A percentile compares a stretch with the other conserved stretches of the same genome.
Conservation (phyloP, 805 yeast species). For the Candida railenensis region DNA sequence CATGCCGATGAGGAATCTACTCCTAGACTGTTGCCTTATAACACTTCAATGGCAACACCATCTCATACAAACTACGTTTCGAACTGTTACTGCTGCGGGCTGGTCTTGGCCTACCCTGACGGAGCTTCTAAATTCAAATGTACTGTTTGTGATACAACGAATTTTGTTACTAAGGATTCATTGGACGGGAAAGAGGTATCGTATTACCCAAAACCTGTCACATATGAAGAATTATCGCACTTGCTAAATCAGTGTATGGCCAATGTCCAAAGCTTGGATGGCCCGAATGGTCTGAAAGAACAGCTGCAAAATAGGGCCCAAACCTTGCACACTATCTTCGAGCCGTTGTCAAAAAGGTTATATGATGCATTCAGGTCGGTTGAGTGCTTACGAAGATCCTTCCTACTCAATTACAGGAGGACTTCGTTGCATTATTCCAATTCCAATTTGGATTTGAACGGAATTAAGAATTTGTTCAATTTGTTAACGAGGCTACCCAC, state of each 20-base stretch:
- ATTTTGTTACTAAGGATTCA: constrained; percentile 15
- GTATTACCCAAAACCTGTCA: constrained; percentile 12
- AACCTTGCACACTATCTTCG: constrained; percentile 37
- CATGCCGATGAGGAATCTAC: not conserved
- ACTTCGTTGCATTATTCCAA: constrained; percentile 39
- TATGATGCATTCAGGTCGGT: constrained; percentile 47
- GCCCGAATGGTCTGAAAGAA: constrained; percentile 1
- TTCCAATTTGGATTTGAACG: constrained; percentile 50
- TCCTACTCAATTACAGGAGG: constrained; percentile 30
- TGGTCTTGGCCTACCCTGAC: constrained; percentile 28
- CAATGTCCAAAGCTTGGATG: constrained; percentile 10
- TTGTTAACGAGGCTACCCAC: constrained; percentile 54
- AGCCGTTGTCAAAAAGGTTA: constrained; percentile 51
- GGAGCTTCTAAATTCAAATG: constrained; percentile 50
- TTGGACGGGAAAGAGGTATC: not conserved
- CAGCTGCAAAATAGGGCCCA: constrained; percentile 15
- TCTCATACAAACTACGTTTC: constrained; percentile 13
- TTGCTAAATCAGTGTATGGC: constrained; percentile 33
- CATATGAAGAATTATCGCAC: constrained; percentile 31
- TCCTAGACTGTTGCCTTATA: not conserved
- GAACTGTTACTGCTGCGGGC: constrained; percentile 40
- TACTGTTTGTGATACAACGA: constrained; percentile 57
- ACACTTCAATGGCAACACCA: not conserved
- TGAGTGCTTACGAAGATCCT: constrained; percentile 53
- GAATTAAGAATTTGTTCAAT: constrained; percentile 46